phyloP scores from a whole-genome alignment of 176 grass and related monocot species.

The Cenchrus purpureus region DNA sequence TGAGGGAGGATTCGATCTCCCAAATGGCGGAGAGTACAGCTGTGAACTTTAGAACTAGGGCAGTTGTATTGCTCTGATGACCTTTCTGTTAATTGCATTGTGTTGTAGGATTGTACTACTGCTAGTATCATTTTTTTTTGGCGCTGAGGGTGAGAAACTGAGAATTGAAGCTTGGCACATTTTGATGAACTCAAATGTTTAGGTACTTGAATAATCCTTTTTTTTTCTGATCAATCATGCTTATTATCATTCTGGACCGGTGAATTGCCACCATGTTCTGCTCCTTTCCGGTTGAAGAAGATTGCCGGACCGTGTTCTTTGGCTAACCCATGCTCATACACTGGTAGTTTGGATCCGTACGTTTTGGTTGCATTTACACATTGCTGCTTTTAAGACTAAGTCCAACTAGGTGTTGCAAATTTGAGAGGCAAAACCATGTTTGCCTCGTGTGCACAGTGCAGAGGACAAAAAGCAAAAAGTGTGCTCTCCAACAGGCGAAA shows the following conservation, averaged over 20 bases:
- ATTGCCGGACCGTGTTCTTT: slow-evolving; percentile 9
- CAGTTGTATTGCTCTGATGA: slow-evolving; percentile 18
- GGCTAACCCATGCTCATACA: neutral
- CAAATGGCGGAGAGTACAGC: slow-evolving; percentile 2
- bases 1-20: neutral
- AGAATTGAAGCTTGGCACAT: slow-evolving; percentile 25
- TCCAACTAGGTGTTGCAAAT: too few relatives aligned
- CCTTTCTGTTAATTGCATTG: neutral
- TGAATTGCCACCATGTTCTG: neutral
- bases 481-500: too few relatives aligned
- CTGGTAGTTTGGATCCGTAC: neutral
- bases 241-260: neutral
- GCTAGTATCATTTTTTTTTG: neutral
- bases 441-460: too few relatives aligned
- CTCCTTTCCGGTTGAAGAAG: slow-evolving; percentile 12
- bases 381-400: neutral
- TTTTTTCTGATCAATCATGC: neutral
- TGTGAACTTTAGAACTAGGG: slow-evolving; percentile 28
- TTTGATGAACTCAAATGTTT: slow-evolving; percentile 17
- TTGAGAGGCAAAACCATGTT: too few relatives aligned
- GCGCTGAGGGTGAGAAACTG: neutral
- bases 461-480: too few relatives aligned
- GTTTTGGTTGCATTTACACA: slow-evolving; percentile 8
- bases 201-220: neutral
- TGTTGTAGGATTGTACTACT: slow-evolving; percentile 36